Base-by-base conservation (phyloP, 2,329 filamentous ascomycete genomes). In the Blastomyces silverae region DNA sequence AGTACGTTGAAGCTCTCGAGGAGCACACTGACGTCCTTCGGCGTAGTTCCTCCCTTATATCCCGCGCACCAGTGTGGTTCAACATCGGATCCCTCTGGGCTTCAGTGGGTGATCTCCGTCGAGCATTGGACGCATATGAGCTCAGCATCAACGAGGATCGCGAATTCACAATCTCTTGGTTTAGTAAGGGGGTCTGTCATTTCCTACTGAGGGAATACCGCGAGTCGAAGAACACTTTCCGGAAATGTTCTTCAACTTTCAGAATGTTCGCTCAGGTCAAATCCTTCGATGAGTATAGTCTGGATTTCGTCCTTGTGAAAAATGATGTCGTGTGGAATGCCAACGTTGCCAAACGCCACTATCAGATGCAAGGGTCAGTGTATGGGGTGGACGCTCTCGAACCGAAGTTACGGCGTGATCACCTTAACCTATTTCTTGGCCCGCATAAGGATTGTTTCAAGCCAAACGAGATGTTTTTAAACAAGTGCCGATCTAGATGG, bases 271-370 rank as follows among this genome's bases (percentile, higher is more conserved):
- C 15, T 34, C 22, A 17, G 15, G 44, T 53, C 17, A 61, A 46
- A 37, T 53, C 25, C 34, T 58, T 61, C 50, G 46, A 62, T n/a
- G 39, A 60, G 13, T 61, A 61, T 37, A 63, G 52, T 17, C 61
- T 68, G 62, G 62, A 67, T 34, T 63, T 61, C 34, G 34, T 48
- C 44, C 64, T 69, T n/a, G 65, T 64, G 39, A 63, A 64, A 46
- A 42, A 28, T 20, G 61, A 60, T 48, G 66, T 67, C 31, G 58
- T 62, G 15, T 66, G 48, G 52, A 68, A 68, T 56, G 25, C 22
- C 34, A 31, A 37, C 17, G 52, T 63, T 34, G 62, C 62, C 11
- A 53, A 63, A 48, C 42, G 42, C 11, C 25, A 46, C 39, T 63
- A n/a, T 22, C n/a, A 63, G 25, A 48, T 42, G 37, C 34, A 63